phyloP scores from a whole-genome alignment of 2,329 filamentous ascomycete genomes.

The Reticulascus tulasneorum region DNA sequence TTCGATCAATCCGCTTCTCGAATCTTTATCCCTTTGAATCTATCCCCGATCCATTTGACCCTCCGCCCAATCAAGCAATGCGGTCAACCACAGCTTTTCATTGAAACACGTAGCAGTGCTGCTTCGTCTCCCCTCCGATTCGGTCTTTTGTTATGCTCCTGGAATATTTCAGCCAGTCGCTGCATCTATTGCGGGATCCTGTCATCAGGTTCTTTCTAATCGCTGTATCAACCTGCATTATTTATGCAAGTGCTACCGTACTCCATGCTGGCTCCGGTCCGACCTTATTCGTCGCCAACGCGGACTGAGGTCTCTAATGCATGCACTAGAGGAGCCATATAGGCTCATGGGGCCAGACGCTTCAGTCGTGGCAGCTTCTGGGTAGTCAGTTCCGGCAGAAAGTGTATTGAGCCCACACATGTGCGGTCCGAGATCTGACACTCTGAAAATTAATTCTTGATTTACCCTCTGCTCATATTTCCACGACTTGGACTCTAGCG shows the following conservation, averaged over 20 bases:
- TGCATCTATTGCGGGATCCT: neutral
- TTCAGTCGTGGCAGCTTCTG: constrained; percentile 32
- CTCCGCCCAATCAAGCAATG: too few relatives aligned
- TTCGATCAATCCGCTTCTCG: too few relatives aligned
- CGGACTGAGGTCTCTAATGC: constrained; percentile 18
- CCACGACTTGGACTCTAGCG: too few relatives aligned
- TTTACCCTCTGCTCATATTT: too few relatives aligned
- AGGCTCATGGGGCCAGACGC: constrained; percentile 11
- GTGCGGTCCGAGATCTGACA: too few relatives aligned
- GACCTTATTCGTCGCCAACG: constrained; percentile 10
- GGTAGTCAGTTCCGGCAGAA: constrained; percentile 19
- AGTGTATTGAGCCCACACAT: constrained; percentile 11
- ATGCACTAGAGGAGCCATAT: constrained; percentile 16
- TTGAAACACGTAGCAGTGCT: too few relatives aligned
- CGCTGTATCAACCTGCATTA: constrained; percentile 4
- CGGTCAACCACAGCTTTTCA: too few relatives aligned
- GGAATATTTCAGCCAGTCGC: neutral
- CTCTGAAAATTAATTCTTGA: too few relatives aligned
- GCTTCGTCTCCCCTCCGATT: too few relatives aligned
- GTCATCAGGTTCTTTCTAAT: neutral
- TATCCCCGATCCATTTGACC: too few relatives aligned
- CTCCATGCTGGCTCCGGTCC: constrained; percentile 10
- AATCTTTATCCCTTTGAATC: too few relatives aligned
- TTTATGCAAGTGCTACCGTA: constrained; percentile 12
- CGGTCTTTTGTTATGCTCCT: too few relatives aligned